phyloP scores from a whole-genome alignment of 1,284 basidiomycete genomes.

The Vanrija humicola region DNA sequence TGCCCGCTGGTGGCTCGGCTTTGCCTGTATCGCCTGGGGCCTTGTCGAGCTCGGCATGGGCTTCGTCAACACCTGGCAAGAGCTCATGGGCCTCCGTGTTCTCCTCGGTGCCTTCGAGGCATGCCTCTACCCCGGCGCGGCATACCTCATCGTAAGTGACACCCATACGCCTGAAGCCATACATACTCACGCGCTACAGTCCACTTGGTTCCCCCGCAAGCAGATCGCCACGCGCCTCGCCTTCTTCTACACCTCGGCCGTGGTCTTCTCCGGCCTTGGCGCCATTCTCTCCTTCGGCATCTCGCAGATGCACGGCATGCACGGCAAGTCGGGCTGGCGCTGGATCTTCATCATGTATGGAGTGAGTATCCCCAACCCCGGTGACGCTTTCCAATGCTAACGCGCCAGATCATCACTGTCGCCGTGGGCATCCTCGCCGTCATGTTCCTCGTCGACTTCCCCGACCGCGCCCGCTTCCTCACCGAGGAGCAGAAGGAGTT shows the following conservation, averaged over 20 bases:
- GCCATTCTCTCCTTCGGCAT: slow-evolving; percentile 10
- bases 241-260: slow-evolving; percentile 12
- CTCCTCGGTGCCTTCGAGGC: slow-evolving; percentile 28
- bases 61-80: slow-evolving; percentile 30
- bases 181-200: too few species aligned
- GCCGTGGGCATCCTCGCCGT: slow-evolving; percentile 31
- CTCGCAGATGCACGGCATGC: slow-evolving; percentile 3
- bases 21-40: slow-evolving; percentile 41
- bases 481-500: slow-evolving; percentile 44
- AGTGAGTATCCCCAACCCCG: too few species aligned
- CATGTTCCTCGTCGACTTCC: slow-evolving; percentile 48
- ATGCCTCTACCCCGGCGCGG: slow-evolving; percentile 22
- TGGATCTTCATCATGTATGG: slow-evolving; percentile 20
- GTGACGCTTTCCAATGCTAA: too few species aligned
- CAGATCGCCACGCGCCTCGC: slow-evolving; percentile 16
- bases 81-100: slow-evolving; percentile 20
- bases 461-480: slow-evolving; percentile 52
- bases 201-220: slow-evolving; percentile 19
- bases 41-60: slow-evolving; percentile 33
- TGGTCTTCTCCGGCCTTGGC: slow-evolving; percentile 13
- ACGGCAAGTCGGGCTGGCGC: slow-evolving; percentile 3
- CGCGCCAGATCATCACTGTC: slow-evolving; percentile 28
- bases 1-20: slow-evolving; percentile 21
- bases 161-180: too few species aligned
- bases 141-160: slow-evolving; percentile 13